Evolutionary conservation across 2,329 filamentous ascomycete genomes (phyloP), one percentile per base, ranked within the genome.

Genomic region (Sphaerulina musiva): DNA sequence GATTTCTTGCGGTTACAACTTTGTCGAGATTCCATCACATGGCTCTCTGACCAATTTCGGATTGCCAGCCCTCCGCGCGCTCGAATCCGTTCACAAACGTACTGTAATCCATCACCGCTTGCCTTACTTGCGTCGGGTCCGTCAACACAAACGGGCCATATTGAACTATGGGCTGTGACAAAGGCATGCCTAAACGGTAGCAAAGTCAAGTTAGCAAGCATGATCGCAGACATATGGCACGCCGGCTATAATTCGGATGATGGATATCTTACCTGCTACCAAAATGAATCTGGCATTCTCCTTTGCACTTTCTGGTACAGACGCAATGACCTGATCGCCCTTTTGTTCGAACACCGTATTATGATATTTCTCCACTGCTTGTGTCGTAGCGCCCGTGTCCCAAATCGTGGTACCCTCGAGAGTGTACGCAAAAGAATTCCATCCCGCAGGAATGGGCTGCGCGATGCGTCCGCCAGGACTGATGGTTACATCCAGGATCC

Each of bases 371-470:
- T 77, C 76, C 11, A 92, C 80, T 45, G 65, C 57, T 48, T 72
- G 76, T 63, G 74, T 74, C 23, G 74, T 71, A 52, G 76, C 69
- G 20, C 76, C 81, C 42, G 71, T 76, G 60, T 78, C 83, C 69
- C 86, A 87, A 63, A 75, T 74, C 1, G 83, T 83, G 6, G 79
- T 81, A 20, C 92, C 92, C 55, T 84, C 78, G n/a, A 97, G 77
- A 3, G 83, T 85, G 70, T 96, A 97, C 12, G 85, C 84, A 66
- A 97, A 97, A 1, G 88, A 83, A 70, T 95, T 96, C 89, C 90
- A 97, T 29, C 84, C 85, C 58, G 77, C 73, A 0, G 92, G 92
- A 2, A 97, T 68, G 4, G 80, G 72, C 74, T 97, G 92, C 20
- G 76, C 78, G 61, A 97, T 76, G 55, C 78, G 82, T 45, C 88